These are phyloP conservation scores for Hyphopichia wangnamkhiaoensis DNA, from an alignment of 1,139 yeast species.

Conservation along the genomic window DNA sequence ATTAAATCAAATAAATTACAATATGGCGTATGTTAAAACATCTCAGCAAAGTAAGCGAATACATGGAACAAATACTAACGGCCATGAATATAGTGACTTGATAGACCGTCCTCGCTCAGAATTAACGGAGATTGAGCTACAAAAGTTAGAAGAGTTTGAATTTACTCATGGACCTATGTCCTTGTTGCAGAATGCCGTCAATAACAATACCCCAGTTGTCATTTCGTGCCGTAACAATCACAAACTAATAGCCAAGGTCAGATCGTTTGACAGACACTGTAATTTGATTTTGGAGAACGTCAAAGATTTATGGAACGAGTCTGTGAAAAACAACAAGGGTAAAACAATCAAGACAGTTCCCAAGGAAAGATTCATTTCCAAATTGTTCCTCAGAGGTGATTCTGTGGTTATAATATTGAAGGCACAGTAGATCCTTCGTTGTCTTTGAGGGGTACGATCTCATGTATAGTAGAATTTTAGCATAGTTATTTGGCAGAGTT, in stretches of 20 bases:
- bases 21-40: slow-evolving; percentile 4
- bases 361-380: slow-evolving; percentile 83
- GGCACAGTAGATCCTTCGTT: slow-evolving; percentile 19
- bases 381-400: slow-evolving; percentile 93
- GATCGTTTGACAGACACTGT: slow-evolving; percentile 95
- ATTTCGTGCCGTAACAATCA: slow-evolving; percentile 93
- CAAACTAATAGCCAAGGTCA: slow-evolving; percentile 83
- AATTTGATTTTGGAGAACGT: slow-evolving; percentile 92
- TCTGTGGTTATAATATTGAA: slow-evolving; percentile 84
- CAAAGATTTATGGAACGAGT: slow-evolving; percentile 87
- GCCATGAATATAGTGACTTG: slow-evolving; percentile 48
- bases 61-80: slow-evolving; percentile 16
- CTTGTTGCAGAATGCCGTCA: slow-evolving; percentile 76
- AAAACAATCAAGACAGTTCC: slow-evolving; percentile 69
- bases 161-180: slow-evolving; percentile 91
- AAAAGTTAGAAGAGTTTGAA: slow-evolving; percentile 85
- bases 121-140: slow-evolving; percentile 76
- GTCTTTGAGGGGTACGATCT: not conserved
- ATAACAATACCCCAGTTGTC: slow-evolving; percentile 72
- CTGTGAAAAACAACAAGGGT: slow-evolving; percentile 62
- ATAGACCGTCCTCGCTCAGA: slow-evolving; percentile 76
- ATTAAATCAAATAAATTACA: not conserved
- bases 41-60: too few relatives aligned
- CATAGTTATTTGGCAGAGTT: too few relatives aligned
- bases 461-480: not conserved